Conservation (phyloP, 2,329 filamentous ascomycete species). For the Colletotrichum sp. region DNA sequence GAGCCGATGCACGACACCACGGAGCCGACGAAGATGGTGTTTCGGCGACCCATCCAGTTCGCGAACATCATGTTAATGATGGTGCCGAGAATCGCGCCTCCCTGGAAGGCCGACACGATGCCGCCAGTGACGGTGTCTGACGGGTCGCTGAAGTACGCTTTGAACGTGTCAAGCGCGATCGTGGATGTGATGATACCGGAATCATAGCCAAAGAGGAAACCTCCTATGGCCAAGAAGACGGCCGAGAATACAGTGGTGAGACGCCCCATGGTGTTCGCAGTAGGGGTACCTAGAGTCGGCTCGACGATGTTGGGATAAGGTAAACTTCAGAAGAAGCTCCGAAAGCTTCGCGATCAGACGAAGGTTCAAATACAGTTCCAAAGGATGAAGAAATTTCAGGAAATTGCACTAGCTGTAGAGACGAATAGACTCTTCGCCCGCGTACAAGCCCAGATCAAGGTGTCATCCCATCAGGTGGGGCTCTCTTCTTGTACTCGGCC, state of each 20-base stretch:
- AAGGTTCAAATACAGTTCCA: not conserved
- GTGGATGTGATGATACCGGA: slow-evolving; percentile 46
- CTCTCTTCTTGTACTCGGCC: not conserved
- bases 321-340: not conserved
- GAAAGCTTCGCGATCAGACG: not conserved
- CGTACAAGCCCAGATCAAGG: not conserved
- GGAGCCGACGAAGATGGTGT: slow-evolving; percentile 32
- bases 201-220: slow-evolving; percentile 48
- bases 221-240: slow-evolving; percentile 28
- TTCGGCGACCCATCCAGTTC: slow-evolving; percentile 30
- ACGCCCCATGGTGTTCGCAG: slow-evolving; percentile 18
- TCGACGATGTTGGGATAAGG: not conserved
- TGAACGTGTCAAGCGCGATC: slow-evolving; percentile 29
- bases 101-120: slow-evolving; percentile 30
- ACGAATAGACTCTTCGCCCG: not conserved
- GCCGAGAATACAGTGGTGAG: slow-evolving; percentile 20
- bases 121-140: slow-evolving; percentile 25
- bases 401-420: not conserved
- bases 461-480: slow-evolving; percentile 9
- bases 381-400: not conserved
- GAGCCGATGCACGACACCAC: slow-evolving; percentile 32
- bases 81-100: slow-evolving; percentile 28
- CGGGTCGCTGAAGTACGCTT: slow-evolving; percentile 46
- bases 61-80: slow-evolving; percentile 33
- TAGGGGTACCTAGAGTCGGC: not conserved